These are phyloP conservation scores for Candida nitratophila DNA, from an alignment of 805 yeast species.

Conservation along the genomic window DNA sequence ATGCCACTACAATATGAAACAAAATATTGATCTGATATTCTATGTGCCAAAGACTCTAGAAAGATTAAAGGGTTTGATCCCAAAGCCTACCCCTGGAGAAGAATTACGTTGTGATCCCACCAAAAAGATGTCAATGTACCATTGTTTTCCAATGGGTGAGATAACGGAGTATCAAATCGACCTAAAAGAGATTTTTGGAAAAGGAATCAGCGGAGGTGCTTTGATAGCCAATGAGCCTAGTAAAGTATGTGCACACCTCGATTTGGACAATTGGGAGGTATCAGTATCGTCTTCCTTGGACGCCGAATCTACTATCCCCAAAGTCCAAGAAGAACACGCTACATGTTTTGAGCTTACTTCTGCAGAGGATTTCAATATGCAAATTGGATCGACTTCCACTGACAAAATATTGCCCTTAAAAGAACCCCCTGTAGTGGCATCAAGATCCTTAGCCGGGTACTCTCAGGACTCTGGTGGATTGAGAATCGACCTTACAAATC, in stretches of 20 bases:
- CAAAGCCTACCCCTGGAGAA: conserved; percentile 68
- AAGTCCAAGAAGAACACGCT: conserved; percentile 4
- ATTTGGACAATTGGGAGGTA: conserved; percentile 39
- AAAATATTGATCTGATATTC: conserved; percentile 63
- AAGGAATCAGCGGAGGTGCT: conserved; percentile 55
- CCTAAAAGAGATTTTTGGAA: conserved; percentile 65
- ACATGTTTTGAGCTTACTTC: conserved; percentile 19
- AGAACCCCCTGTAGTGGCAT: conserved; percentile 60
- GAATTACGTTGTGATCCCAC: conserved; percentile 66
- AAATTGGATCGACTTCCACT: conserved; percentile 39
- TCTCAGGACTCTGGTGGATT: conserved; percentile 90
- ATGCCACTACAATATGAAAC: conserved; percentile 52
- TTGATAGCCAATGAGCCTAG: conserved; percentile 41
- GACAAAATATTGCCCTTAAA: conserved; percentile 30
- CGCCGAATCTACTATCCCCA: not conserved
- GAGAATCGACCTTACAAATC: conserved; percentile 71
- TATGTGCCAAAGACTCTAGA: conserved; percentile 65
- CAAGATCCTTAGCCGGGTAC: conserved; percentile 85
- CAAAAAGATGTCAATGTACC: conserved; percentile 52
- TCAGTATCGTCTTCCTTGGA: conserved; percentile 12
- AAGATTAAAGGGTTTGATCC: conserved; percentile 61
- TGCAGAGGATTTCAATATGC: conserved; percentile 27
- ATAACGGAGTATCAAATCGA: conserved; percentile 39
- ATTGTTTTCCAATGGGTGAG: conserved; percentile 74
- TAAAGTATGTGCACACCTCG: conserved; percentile 35